Base-by-base conservation (phyloP, 1,284 basidiomycete species). In the Moniliella sp. region DNA sequence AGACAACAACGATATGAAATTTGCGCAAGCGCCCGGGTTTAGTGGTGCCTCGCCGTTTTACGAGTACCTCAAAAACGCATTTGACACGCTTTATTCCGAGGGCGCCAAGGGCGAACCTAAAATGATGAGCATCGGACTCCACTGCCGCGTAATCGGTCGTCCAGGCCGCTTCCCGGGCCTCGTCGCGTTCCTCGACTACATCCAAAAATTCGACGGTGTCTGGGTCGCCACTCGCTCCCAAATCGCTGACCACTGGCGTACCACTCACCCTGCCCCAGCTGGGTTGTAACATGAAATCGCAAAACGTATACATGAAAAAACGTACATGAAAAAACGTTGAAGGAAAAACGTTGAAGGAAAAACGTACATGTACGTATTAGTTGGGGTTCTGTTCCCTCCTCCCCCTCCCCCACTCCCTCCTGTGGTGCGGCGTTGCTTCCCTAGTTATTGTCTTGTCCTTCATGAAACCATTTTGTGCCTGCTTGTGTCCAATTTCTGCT, bases 71-170 rank as follows among this genome's bases (percentile, higher is more conserved):
- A 52, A 52, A 29, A 62, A 55, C 31, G 51, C 61, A 1, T 61
- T 64, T 32, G 62, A 64, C 37, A 56, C 55, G 14, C 46, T 65
- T 2, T 51, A 61, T 26, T 36, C 33, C 2, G 63, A 64, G 35
- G 58, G 57, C 0, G n/a, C n/a, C n/a, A 4, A 55, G 32, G 2
- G 19, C 32, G n/a, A 14, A 12, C 58, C 62, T 2, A 62, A 62
- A 45, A 64, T 65, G 62, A 58, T 65, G 57, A 51, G 52, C 15
- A 40, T 65, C 12, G 62, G 61, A 10, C 39, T 65, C 16, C 64
- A 65, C 37, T 58, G 57, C 30, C 45, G 63, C n/a, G 45, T 65
- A 2, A 45, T 64, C 1, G 64, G 64, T 12, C 45, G 64, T 15
- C 63, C 64, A 1, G 64, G 59, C 0, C 43, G 64, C 3, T 50